phyloP scores from a whole-genome alignment of 2,329 filamentous ascomycete genomes.

The Diaporthe nobilis region DNA sequence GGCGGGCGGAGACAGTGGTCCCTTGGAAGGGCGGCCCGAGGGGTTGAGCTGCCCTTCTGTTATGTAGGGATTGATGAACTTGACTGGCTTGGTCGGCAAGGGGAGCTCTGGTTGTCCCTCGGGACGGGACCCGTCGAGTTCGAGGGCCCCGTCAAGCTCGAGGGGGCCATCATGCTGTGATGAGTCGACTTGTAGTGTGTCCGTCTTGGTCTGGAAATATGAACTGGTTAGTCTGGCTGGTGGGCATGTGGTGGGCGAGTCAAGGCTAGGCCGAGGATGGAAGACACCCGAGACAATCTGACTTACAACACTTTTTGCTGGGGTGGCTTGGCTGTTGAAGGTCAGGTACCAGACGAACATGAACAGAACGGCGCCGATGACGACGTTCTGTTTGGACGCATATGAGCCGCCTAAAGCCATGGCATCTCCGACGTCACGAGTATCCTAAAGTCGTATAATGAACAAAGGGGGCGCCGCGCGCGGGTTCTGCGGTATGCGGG shows the following conservation, averaged over 20 bases:
- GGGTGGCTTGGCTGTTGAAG: conserved; percentile 28
- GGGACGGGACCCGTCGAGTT: conserved; percentile 13
- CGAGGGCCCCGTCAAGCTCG: conserved; percentile 24
- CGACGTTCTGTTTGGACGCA: conserved; percentile 41
- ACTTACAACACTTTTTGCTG: conserved; percentile 34
- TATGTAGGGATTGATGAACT: conserved; percentile 39
- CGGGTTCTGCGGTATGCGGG: not conserved
- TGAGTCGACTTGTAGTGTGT: conserved; percentile 29
- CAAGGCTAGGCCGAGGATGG: not conserved
- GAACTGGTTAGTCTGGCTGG: not conserved
- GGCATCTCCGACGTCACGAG: conserved; percentile 29
- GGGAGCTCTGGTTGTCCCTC: conserved; percentile 13
- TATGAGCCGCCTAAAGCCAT: conserved; percentile 40
- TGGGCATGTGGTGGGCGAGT: not conserved
- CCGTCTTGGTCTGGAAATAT: not conserved
- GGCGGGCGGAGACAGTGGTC: conserved; percentile 40
- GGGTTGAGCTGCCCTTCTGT: conserved; percentile 41
- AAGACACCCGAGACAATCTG: conserved; percentile 21
- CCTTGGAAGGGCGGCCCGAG: conserved; percentile 37
- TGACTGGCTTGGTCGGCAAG: conserved; percentile 20
- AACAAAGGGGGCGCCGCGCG: not conserved
- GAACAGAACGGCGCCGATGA: conserved; percentile 38
- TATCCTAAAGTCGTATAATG: not conserved
- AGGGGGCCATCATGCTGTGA: conserved; percentile 14
- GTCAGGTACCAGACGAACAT: conserved; percentile 37